A percentile compares a stretch with the other conserved stretches of the same genome.
These are phyloP conservation scores for Cercospora sp. DNA, from an alignment of 2,329 filamentous ascomycete species.

Conservation along the genomic window DNA sequence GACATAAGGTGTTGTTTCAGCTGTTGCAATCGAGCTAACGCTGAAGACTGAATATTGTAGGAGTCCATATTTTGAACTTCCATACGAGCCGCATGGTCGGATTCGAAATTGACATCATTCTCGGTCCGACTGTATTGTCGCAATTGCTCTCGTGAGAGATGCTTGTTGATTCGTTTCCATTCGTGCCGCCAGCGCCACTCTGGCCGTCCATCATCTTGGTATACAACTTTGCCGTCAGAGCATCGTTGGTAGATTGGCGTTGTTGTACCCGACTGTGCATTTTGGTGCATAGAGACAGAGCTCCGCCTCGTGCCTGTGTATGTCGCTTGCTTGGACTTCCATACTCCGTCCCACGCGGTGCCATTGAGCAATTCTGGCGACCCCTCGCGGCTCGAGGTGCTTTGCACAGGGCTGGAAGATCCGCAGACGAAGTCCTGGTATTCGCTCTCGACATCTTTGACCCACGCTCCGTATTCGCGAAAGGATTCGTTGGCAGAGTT, in stretches of 20 bases:
- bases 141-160: not conserved
- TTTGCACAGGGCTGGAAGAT: not conserved
- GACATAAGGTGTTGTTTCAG: slow-evolving; percentile 12
- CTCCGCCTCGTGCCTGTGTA: not conserved
- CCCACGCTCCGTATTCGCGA: not conserved
- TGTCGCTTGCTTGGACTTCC: not conserved
- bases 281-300: not conserved
- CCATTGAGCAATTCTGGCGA: not conserved
- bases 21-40: slow-evolving; percentile 15
- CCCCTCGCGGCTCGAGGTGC: not conserved
- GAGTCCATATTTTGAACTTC: not conserved
- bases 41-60: not conserved
- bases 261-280: not conserved
- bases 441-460: slow-evolving; percentile 12
- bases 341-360: not conserved
- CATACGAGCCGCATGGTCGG: not conserved
- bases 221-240: slow-evolving; percentile 16
- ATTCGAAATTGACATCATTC: slow-evolving; percentile 1
- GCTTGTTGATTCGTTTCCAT: slow-evolving; percentile 14
- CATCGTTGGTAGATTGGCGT: slow-evolving; percentile 12
- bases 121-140: not conserved
- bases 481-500: not conserved
- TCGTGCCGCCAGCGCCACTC: slow-evolving; percentile 20
- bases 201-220: slow-evolving; percentile 10
- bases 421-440: slow-evolving; percentile 6